phyloP scores from a whole-genome alignment of 495 filamentous ascomycete species.

The Pseudevernia furfuracea region DNA sequence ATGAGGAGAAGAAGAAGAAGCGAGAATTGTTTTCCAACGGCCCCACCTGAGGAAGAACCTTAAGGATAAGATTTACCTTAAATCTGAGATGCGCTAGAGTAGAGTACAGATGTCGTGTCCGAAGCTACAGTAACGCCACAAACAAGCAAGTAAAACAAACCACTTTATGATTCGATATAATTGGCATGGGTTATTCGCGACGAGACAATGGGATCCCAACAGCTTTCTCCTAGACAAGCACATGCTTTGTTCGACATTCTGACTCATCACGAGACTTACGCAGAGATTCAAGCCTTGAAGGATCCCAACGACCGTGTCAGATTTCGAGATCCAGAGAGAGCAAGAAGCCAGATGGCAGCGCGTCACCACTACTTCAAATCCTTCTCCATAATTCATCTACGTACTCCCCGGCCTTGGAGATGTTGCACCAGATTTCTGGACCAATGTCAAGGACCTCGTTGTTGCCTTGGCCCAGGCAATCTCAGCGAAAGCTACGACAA shows the following conservation, averaged over 20 bases:
- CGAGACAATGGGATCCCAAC: conserved; percentile 1
- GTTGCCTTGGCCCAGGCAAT: conserved; percentile 47
- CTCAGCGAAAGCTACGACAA: conserved; percentile 66
- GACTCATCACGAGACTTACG: conserved; percentile 55
- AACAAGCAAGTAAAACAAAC: background rate
- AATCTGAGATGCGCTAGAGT: background rate
- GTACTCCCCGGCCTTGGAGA: conserved; percentile 50
- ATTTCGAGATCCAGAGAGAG: conserved; percentile 53
- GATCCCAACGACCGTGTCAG: conserved; percentile 42
- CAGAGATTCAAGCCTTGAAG: conserved; percentile 55
- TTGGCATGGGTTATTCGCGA: background rate
- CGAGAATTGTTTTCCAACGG: too few relatives aligned
- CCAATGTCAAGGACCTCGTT: conserved; percentile 38
- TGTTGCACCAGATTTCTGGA: conserved; percentile 52
- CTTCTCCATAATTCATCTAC: conserved; percentile 50
- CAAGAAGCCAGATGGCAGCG: conserved; percentile 32
- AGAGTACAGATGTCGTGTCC: background rate
- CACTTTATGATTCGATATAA: background rate
- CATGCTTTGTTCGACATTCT: conserved; percentile 59
- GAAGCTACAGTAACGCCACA: background rate
- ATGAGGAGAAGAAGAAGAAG: background rate
- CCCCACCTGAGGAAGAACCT: too few relatives aligned
- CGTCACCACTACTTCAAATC: conserved; percentile 50
- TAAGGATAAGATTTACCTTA: background rate
- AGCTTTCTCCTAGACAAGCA: conserved; percentile 34